Conservation (phyloP, 2,329 filamentous ascomycete species). For the Eurotiales sp. region DNA sequence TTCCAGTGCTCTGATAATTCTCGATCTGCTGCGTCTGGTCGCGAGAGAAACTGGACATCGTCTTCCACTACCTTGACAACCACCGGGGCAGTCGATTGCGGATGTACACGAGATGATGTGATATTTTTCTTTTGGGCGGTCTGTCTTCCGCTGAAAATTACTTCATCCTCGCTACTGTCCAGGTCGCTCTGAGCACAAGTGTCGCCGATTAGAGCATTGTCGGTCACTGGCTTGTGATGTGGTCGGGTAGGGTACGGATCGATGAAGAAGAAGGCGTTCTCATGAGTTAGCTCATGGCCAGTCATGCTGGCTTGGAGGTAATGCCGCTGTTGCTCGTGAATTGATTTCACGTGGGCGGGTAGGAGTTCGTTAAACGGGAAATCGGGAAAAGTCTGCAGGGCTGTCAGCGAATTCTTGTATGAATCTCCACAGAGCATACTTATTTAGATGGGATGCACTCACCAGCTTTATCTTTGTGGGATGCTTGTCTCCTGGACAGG, state of each 20-base stretch:
- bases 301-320: constrained; percentile 10
- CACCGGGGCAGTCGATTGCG: neutral
- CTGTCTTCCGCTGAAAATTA: constrained; percentile 35
- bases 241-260: constrained; percentile 29
- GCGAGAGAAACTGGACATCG: neutral
- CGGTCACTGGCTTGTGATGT: neutral
- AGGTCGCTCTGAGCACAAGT: constrained; percentile 30
- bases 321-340: too few species aligned
- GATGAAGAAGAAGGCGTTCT: constrained; percentile 28
- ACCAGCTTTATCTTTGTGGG: too few species aligned
- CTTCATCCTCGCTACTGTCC: constrained; percentile 65
- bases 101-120: constrained; percentile 21
- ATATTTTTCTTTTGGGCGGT: neutral
- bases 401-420: too few species aligned
- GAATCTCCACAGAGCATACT: too few species aligned
- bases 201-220: neutral
- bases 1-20: too few species aligned
- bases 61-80: constrained; percentile 6
- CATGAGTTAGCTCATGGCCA: constrained; percentile 4
- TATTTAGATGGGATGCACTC: too few species aligned
- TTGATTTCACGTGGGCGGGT: too few species aligned
- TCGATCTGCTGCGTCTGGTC: neutral
- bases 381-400: too few species aligned
- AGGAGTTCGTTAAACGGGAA: too few species aligned
- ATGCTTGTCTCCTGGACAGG: too few species aligned